phyloP scores from a whole-genome alignment of 129 eudicot species.

The Flaveria sonorensis region DNA sequence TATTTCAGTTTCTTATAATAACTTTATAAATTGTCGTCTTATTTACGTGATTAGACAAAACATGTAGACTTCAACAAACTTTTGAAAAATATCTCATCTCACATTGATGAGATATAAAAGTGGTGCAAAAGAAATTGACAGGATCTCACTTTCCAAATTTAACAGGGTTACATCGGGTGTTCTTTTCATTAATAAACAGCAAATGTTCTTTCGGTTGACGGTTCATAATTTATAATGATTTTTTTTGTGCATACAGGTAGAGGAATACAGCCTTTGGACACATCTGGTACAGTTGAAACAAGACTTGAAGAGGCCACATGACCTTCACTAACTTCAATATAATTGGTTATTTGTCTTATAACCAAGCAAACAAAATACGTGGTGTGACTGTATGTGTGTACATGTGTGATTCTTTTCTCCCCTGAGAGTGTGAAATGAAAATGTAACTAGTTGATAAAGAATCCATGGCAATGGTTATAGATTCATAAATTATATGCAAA shows the following conservation, averaged over 20 bases:
- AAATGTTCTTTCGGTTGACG: no score
- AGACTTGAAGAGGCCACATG: slow-evolving; percentile 41
- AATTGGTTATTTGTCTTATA: slow-evolving; percentile 15
- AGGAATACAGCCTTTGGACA: slow-evolving; percentile 85
- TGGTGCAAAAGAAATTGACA: no score
- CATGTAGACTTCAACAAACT: no score
- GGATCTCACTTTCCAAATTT: no score
- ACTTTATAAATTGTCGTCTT: no score
- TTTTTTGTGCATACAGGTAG: slow-evolving; percentile 48
- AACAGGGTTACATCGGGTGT: no score
- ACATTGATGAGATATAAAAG: no score
- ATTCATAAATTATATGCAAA: slow-evolving; percentile 24
- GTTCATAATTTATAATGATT: background rate
- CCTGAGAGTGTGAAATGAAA: slow-evolving; percentile 11
- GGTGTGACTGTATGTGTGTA: slow-evolving; percentile 41
- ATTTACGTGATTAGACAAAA: no score
- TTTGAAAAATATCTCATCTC: no score
- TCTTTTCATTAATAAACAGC: no score
- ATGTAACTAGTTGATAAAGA: slow-evolving; percentile 24
- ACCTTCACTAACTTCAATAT: slow-evolving; percentile 31
- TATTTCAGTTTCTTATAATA: no score
- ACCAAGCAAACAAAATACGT: slow-evolving; percentile 19
- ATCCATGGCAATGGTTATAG: slow-evolving; percentile 28
- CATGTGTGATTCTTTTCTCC: slow-evolving; percentile 12
- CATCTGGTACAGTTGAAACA: slow-evolving; percentile 71